Conservation (phyloP, 176 grass and related monocot genomes). For the Saccharum officinarum region DNA sequence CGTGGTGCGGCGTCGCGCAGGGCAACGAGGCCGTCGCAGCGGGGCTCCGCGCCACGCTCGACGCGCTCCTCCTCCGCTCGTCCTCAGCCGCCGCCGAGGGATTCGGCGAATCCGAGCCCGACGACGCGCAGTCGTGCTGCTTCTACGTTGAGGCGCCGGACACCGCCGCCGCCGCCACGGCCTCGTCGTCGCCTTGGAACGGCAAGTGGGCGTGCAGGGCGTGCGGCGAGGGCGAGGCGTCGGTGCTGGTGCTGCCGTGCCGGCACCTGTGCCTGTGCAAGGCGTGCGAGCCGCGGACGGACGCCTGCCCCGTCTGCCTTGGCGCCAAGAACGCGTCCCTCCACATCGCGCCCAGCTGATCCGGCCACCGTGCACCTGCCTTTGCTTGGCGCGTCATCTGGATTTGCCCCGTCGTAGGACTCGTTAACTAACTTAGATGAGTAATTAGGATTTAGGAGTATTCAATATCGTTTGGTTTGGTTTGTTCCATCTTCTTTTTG, state of each 20-base stretch:
- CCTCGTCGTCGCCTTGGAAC: neutral
- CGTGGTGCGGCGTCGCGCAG: too few species aligned
- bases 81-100: constrained; percentile 19
- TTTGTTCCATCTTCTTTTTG: too few species aligned
- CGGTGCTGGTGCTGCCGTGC: constrained; percentile 69
- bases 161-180: too few species aligned
- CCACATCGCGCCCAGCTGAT: constrained; percentile 12
- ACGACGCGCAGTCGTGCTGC: constrained; percentile 37
- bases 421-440: too few species aligned
- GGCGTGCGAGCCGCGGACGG: constrained; percentile 27
- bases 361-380: too few species aligned
- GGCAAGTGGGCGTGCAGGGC: constrained; percentile 37
- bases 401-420: too few species aligned
- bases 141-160: neutral
- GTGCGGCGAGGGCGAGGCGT: constrained; percentile 41
- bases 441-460: too few species aligned
- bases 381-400: too few species aligned
- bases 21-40: too few species aligned
- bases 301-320: constrained; percentile 51
- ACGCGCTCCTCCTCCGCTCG: constrained; percentile 29
- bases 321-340: constrained; percentile 47
- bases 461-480: too few species aligned
- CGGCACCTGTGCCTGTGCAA: constrained; percentile 65
- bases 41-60: constrained; percentile 18
- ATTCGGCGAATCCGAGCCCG: constrained; percentile 43